phyloP scores from a whole-genome alignment of 495 filamentous ascomycete genomes.

The Lophium mytilinum region DNA sequence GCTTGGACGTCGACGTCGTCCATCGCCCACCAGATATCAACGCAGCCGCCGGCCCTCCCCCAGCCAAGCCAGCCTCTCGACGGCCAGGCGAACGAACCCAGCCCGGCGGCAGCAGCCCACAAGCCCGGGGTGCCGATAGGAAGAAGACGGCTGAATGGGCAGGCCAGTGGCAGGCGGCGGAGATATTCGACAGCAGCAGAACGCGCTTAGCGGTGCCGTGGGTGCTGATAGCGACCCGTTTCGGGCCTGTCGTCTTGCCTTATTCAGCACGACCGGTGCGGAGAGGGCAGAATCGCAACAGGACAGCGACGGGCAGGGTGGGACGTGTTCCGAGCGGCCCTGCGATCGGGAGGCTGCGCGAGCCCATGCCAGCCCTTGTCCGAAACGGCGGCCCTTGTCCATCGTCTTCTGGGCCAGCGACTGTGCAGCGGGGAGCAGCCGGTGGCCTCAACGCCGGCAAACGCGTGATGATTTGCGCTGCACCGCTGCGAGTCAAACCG shows the following conservation, averaged over 20 bases:
- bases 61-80: too few species aligned
- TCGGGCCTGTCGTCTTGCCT: conserved; percentile 9
- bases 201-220: conserved; percentile 5
- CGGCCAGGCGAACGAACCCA: too few species aligned
- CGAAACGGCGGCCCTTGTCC: neutral
- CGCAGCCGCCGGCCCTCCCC: too few species aligned
- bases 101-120: neutral
- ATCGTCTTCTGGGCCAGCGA: neutral
- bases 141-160: conserved; percentile 25
- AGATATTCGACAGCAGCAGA: conserved; percentile 14
- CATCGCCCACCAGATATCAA: too few species aligned
- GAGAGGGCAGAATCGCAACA: neutral
- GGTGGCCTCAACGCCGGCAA: conserved; percentile 3
- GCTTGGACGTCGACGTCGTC: too few species aligned
- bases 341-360: neutral
- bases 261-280: conserved; percentile 9
- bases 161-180: conserved; percentile 14
- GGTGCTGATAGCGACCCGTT: conserved; percentile 19
- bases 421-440: too few species aligned
- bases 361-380: neutral
- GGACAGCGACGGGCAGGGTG: neutral
- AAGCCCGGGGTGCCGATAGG: conserved; percentile 25
- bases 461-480: conserved; percentile 20
- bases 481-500: conserved; percentile 16
- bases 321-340: conserved; percentile 1